A percentile compares a stretch with the other conserved stretches of the same genome.
phyloP scores from a whole-genome alignment of 2,329 filamentous ascomycete genomes.

The Fusarium cyanostomum region DNA sequence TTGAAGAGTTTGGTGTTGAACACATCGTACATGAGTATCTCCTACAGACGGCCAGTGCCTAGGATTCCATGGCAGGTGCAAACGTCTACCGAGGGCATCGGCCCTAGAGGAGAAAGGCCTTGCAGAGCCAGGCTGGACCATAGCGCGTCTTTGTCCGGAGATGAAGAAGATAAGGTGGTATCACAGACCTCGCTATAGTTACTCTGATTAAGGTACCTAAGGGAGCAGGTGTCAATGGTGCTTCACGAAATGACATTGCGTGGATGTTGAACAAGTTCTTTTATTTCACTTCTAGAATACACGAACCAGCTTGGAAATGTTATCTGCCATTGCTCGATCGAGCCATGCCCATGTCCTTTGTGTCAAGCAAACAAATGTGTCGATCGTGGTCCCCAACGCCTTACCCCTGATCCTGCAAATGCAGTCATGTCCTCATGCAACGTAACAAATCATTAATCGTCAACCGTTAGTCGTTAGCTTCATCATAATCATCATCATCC shows the following conservation, averaged over 20 bases:
- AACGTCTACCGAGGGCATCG: too few species aligned
- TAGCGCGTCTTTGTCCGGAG: too few species aligned
- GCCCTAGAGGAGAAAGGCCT: too few species aligned
- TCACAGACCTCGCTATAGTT: too few species aligned
- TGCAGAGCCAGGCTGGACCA: too few species aligned
- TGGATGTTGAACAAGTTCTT: not conserved
- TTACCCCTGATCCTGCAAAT: not conserved
- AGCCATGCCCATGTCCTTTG: not conserved
- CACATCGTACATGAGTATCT: too few species aligned
- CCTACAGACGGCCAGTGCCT: too few species aligned
- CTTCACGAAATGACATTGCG: not conserved
- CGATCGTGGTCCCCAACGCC: slow-evolving; percentile 5
- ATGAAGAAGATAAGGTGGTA: too few species aligned
- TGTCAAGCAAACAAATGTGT: not conserved
- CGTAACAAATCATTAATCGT: not conserved
- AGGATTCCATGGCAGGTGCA: too few species aligned
- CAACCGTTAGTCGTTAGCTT: not conserved
- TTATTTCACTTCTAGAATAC: not conserved
- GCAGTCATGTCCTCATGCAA: not conserved
- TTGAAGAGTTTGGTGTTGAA: too few species aligned
- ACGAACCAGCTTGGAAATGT: not conserved
- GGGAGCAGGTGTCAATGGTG: too few species aligned
- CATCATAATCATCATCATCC: not conserved
- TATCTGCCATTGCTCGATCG: not conserved
- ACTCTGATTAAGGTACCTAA: too few species aligned